A percentile compares a stretch with the other conserved stretches of the same genome.
phyloP scores from a whole-genome alignment of 179 eudicot species.

The Actinidia arguta region DNA sequence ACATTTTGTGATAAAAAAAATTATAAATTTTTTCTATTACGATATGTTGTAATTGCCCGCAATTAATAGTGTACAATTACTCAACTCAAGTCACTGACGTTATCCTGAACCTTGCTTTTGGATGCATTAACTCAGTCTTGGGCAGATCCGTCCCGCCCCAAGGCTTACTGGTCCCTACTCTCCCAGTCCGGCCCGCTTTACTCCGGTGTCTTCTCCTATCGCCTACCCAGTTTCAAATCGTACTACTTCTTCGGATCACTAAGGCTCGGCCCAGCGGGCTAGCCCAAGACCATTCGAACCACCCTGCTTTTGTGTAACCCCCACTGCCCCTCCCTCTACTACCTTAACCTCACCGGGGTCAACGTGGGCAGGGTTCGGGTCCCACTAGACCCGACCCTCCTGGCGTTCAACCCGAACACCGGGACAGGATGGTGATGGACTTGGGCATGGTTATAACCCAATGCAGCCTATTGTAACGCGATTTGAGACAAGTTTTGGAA shows the following conservation, averaged over 20 bases:
- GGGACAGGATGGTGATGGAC: constrained; percentile 88
- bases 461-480: constrained; percentile 54
- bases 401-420: constrained; percentile 64
- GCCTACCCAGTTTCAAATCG: constrained; percentile 88
- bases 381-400: constrained; percentile 59
- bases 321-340: constrained; percentile 80
- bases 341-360: constrained; percentile 79
- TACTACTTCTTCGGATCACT: constrained; percentile 95
- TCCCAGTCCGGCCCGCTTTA: constrained; percentile 72
- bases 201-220: constrained; percentile 81
- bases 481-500: constrained; percentile 69
- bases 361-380: constrained; percentile 69
- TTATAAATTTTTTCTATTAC: no score
- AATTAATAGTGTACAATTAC: no score
- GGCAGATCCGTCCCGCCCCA: constrained; percentile 84
- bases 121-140: constrained; percentile 63
- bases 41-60: no score
- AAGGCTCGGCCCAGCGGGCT: constrained; percentile 76
- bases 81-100: constrained; percentile 46
- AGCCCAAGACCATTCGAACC: constrained; percentile 64
- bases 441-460: constrained; percentile 88
- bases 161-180: constrained; percentile 71
- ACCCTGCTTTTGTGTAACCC: constrained; percentile 84
- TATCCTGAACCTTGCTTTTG: constrained; percentile 66
- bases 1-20: no score